These are phyloP conservation scores for Haplosporangium gracile DNA, from an alignment of 192 early-diverging fungal species.

Conservation along the genomic window DNA sequence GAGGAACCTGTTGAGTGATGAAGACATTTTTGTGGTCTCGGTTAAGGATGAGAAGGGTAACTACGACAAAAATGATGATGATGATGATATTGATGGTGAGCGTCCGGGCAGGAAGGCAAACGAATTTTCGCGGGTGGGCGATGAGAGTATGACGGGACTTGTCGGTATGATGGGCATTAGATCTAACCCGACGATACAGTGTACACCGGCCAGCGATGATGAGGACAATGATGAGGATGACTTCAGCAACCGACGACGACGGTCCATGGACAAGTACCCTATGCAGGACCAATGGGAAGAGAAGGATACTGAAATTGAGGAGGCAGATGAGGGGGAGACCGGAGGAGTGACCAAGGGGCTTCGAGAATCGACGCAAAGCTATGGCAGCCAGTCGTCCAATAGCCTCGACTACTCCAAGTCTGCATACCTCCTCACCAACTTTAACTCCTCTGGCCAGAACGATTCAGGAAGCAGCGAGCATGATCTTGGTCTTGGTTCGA, in stretches of 20 bases:
- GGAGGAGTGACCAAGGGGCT: background rate
- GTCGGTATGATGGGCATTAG: slow-evolving; percentile 51
- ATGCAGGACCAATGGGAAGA: background rate
- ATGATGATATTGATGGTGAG: slow-evolving; percentile 1
- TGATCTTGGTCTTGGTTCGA: background rate
- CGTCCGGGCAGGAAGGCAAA: slow-evolving; percentile 20
- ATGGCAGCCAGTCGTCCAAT: slow-evolving; percentile 23
- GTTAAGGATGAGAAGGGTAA: slow-evolving; percentile 3
- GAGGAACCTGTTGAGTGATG: background rate
- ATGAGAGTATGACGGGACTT: slow-evolving; percentile 27
- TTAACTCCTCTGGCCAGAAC: background rate
- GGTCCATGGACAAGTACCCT: background rate
- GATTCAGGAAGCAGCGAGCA: background rate
- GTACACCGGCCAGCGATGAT: slow-evolving; percentile 36
- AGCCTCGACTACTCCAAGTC: slow-evolving; percentile 40
- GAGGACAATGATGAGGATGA: background rate
- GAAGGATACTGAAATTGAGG: background rate
- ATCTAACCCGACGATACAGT: slow-evolving; percentile 32
- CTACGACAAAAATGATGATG: background rate
- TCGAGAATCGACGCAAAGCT: slow-evolving; percentile 32
- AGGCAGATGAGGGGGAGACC: background rate
- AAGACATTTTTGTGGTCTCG: slow-evolving; percentile 17
- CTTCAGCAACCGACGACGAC: background rate
- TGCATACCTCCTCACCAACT: background rate
- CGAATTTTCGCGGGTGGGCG: background rate